Evolutionary conservation across 805 yeast species (phyloP).

Genomic region (Scheffersomyces stipitis): DNA sequence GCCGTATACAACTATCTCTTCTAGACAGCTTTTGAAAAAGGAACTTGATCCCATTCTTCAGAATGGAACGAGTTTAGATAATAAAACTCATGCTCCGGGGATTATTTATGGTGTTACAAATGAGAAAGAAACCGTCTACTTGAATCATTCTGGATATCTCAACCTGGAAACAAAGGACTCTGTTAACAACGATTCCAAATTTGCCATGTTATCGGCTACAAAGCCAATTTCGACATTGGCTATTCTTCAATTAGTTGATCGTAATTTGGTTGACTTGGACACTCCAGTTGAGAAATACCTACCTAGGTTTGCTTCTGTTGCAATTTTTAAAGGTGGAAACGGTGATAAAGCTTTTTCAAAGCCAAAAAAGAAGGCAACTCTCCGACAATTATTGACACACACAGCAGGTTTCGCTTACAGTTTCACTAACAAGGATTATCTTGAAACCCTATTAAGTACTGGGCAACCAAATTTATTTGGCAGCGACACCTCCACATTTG

Average conservation of each 20-base stretch:
- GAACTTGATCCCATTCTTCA: background rate
- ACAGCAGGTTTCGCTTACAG: slow-evolving; percentile 28
- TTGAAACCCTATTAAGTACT: background rate
- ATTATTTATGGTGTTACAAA: slow-evolving; percentile 24
- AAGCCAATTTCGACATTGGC: slow-evolving; percentile 37
- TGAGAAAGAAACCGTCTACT: slow-evolving; percentile 20
- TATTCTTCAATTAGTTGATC: slow-evolving; percentile 31
- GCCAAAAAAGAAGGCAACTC: slow-evolving; percentile 25
- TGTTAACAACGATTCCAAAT: slow-evolving; percentile 15
- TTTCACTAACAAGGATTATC: slow-evolving; percentile 3
- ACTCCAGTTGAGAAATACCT: slow-evolving; percentile 32
- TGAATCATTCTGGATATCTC: slow-evolving; percentile 22
- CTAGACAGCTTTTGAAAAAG: background rate
- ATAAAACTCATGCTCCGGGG: background rate
- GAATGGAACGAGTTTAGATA: background rate
- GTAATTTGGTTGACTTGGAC: slow-evolving; percentile 32
- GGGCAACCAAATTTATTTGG: background rate
- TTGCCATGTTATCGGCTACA: slow-evolving; percentile 29
- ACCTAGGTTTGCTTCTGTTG: slow-evolving; percentile 29
- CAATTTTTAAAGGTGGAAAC: slow-evolving; percentile 19
- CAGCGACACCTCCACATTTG: background rate
- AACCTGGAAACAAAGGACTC: slow-evolving; percentile 15
- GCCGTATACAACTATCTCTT: background rate
- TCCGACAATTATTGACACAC: slow-evolving; percentile 29
- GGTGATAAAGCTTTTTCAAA: slow-evolving; percentile 18